Percentiles rank a stretch among this genome's conserved stretches.
phyloP scores from a whole-genome alignment of 768 basidiomycete genomes.

The Clitopilus passeckerianus region DNA sequence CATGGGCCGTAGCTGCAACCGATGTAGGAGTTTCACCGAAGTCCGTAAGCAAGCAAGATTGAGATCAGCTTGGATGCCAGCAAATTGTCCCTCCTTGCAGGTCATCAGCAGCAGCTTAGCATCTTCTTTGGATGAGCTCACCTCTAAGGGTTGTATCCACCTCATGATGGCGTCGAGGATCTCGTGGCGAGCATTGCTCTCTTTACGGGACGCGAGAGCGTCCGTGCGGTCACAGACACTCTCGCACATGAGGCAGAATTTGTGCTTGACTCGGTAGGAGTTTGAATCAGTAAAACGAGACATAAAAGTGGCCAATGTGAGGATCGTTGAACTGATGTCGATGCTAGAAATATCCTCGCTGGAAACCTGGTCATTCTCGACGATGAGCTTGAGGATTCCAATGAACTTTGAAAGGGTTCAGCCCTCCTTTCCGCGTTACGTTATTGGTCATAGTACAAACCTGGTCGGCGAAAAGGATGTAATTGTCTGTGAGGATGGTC shows the following conservation, averaged over 20 bases:
- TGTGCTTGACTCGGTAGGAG: constrained; percentile 63
- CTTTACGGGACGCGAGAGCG: constrained; percentile 59
- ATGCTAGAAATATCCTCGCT: constrained; percentile 58
- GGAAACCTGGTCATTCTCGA: constrained; percentile 62
- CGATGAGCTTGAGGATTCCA: constrained; percentile 67
- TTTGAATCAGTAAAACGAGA: constrained; percentile 50
- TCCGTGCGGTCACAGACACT: constrained; percentile 60
- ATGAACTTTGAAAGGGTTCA: constrained; percentile 48
- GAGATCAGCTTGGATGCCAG: constrained; percentile 52
- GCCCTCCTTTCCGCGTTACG: neutral
- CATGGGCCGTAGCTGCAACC: constrained; percentile 58
- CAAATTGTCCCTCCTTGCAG: constrained; percentile 17
- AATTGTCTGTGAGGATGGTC: constrained; percentile 34
- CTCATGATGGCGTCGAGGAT: constrained; percentile 75
- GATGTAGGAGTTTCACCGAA: constrained; percentile 69
- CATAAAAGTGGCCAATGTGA: constrained; percentile 60
- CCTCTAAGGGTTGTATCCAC: constrained; percentile 61
- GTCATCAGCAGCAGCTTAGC: neutral
- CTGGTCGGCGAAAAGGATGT: constrained; percentile 67
- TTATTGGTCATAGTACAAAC: constrained; percentile 25
- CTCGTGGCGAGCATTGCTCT: constrained; percentile 58
- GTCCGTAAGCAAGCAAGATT: constrained; percentile 74
- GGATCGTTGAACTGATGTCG: constrained; percentile 57
- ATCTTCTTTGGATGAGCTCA: constrained; percentile 23
- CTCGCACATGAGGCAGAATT: constrained; percentile 72